Conservation (phyloP, 2,329 filamentous ascomycete species). For the Curvularia lunata region DNA sequence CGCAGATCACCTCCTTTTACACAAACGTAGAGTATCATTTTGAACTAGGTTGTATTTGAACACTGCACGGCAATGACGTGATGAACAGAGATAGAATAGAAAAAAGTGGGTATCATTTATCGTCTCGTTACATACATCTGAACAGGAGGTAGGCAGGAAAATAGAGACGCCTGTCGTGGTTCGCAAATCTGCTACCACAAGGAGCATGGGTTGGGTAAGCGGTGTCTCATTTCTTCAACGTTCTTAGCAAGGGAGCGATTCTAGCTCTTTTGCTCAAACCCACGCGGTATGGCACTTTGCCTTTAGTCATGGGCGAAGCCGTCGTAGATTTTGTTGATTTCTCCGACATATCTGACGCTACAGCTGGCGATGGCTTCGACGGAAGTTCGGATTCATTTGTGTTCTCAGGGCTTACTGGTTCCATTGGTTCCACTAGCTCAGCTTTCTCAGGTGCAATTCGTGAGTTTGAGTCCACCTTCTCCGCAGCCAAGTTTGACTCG, state of each 20-base stretch:
- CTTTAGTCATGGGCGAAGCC: conserved; percentile 39
- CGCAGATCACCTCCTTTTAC: not conserved
- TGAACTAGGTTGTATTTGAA: not conserved
- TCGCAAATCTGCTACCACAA: not conserved
- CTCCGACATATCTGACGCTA: conserved; percentile 23
- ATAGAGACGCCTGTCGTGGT: not conserved
- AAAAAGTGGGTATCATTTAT: not conserved
- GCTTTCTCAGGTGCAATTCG: not conserved
- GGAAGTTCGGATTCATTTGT: not conserved
- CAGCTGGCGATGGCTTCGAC: not conserved
- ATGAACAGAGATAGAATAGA: not conserved
- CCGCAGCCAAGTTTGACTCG: conserved; percentile 4
- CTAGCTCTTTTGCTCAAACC: conserved; percentile 57
- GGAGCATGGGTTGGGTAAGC: not conserved
- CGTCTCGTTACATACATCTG: not conserved
- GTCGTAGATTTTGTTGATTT: conserved; percentile 22
- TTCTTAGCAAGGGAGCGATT: conserved; percentile 57
- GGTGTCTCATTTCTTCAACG: conserved; percentile 51
- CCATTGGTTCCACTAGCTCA: not conserved
- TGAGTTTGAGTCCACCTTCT: not conserved
- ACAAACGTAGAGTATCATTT: not conserved
- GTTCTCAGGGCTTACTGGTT: not conserved
- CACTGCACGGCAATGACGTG: not conserved
- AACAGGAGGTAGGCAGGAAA: not conserved
- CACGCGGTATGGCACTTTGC: conserved; percentile 55